Evolutionary conservation across 148 eudicot species (phyloP), one percentile per base, ranked within the genome.

Genomic region (Hydrangea macrophylla): DNA sequence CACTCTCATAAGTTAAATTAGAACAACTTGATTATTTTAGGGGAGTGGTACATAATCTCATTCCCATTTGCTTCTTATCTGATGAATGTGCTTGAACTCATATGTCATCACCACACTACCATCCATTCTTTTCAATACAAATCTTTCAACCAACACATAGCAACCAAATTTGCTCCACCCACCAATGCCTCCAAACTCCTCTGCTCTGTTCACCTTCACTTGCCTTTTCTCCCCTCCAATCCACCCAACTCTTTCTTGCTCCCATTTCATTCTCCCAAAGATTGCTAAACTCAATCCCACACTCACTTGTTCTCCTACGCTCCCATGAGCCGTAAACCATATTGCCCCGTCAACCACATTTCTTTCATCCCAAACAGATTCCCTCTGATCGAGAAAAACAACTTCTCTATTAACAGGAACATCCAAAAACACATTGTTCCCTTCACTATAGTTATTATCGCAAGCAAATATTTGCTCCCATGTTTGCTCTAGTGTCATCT

Each of bases 71-170:
- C 76, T 60, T 73, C 60, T 82, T 28, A 86, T 71, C 45, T 62
- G 70, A 53, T 73, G 73, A 26, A 78, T 71, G 45, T 87, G 85
- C 62, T 73, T 82, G 63, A 87, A 87, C 60, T 78, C 82, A 74
- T 73, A 84, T 6, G 75, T 82, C 3, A 84, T 39, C 39, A 74
- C 72, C 81, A 87, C 60, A 48, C 75, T 76, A 15, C 82, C 88
- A 76, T 87, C 88, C 83, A 76, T 76, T 73, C 88, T 84, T 50
- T 65, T 82, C 32, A 82, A 48, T 13, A 76, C 73, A 72, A 84
- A 84, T 25, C 85, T 82, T 71, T 84, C 92, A 53, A 84, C 83
- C 80, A 82, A 76, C 32, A 87, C 79, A 80, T 82, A 87, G 69
- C 88, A 85, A 15, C 82, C 86, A 69, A 85, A 82, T 61, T 37